Base-by-base conservation (phyloP, 31 red algal genomes). In the Pterothamnion heteromorphum region DNA sequence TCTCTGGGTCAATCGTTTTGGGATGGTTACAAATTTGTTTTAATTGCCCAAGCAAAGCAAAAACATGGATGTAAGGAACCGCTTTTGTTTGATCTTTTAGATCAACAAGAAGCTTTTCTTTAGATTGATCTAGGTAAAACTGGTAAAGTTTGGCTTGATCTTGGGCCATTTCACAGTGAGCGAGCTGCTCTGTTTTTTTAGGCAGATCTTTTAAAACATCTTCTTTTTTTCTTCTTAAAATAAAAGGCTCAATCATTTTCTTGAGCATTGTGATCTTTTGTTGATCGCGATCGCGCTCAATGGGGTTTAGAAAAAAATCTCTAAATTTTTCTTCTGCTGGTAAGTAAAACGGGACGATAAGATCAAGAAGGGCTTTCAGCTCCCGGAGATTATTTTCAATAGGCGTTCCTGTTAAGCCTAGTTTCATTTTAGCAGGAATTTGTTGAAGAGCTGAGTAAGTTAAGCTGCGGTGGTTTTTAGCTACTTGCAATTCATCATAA, bases 341-440 rank as follows among this genome's bases (percentile, higher is more conserved):
- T 36, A 86, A 43, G 34, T 35, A 86, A 35, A 27, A 27, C 22
- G 82, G 82, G 28, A 86, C 35, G 23, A 86, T 26, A 43, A 86
- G 35, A 35, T 76, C 72, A 76, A 76, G 38, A 21, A 98, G 90
- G 26, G 97, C 94, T 94, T 94, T 97, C 18, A 98, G 91, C 90
- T 98, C 97, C 2, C 93, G 91, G 81, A 95, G 92, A 84, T 95
- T 97, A 84, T 98, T 98, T 82, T 98, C 95, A 44, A 98, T 78
- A 35, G 97, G 97, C 80, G 97, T 98, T 36, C 97, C 97, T 22
- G 97, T 98, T 34, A 98, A 91, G 28, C 97, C 87, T n/a, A 98
- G 44, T 36, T 95, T 94, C 31, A 96, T 95, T 27, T 94, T 87
- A 31, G 93, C 94, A 44, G 90, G 51, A 89, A 94, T 92, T 87